These are phyloP conservation scores for Capronia epimyces DNA, from an alignment of 2,329 filamentous ascomycete genomes.

Conservation along the genomic window DNA sequence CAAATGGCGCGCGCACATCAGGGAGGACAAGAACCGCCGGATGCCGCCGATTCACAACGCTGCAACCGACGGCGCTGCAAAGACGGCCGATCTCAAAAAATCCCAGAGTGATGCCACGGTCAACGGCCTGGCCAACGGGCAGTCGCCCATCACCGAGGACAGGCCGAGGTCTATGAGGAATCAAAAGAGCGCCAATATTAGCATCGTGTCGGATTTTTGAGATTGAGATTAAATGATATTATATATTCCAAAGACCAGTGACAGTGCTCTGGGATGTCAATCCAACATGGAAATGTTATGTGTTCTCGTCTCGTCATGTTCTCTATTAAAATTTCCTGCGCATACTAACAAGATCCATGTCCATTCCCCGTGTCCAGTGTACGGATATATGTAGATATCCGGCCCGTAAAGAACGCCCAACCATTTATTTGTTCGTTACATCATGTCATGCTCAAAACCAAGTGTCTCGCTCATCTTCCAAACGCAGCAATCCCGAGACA, in stretches of 20 bases:
- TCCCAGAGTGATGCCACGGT: constrained; percentile 16
- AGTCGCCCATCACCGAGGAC: constrained; percentile 14
- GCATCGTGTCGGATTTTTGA: constrained; percentile 22
- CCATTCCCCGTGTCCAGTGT: not conserved
- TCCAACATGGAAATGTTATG: not conserved
- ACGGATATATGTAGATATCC: not conserved
- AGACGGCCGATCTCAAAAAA: constrained; percentile 14
- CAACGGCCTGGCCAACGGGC: constrained; percentile 14
- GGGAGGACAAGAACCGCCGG: constrained; percentile 26
- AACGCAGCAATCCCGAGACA: constrained; percentile 14
- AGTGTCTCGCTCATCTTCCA: constrained; percentile 19
- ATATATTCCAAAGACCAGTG: too few relatives aligned
- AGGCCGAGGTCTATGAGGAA: constrained; percentile 14
- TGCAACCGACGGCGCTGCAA: constrained; percentile 1
- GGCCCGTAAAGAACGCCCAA: not conserved
- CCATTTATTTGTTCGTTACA: constrained; percentile 1
- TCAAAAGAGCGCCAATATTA: constrained; percentile 22
- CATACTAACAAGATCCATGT: too few relatives aligned
- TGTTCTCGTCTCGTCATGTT: not conserved
- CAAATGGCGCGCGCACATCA: constrained; percentile 46
- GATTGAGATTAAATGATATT: not conserved
- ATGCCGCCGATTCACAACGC: constrained; percentile 7
- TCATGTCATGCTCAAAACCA: constrained; percentile 23
- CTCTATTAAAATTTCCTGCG: too few relatives aligned
- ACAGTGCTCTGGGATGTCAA: too few relatives aligned